These are phyloP conservation scores for Irpex lacteus DNA, from an alignment of 1,284 basidiomycete species.

Conservation along the genomic window DNA sequence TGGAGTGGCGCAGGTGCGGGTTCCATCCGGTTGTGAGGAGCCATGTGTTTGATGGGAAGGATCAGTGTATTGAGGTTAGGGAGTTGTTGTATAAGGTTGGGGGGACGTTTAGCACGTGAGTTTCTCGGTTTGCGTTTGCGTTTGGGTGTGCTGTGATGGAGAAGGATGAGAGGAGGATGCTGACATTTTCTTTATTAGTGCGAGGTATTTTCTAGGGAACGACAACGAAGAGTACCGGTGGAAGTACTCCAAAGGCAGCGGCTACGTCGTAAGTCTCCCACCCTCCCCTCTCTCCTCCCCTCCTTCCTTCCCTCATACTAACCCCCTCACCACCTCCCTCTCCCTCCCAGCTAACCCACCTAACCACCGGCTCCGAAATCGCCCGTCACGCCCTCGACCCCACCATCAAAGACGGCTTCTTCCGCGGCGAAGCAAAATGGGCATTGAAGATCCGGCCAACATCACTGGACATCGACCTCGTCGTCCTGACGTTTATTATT, in stretches of 20 bases:
- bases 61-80: constrained; percentile 35
- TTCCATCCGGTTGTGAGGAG: constrained; percentile 43
- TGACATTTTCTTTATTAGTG: no score
- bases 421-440: constrained; percentile 44
- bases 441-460: constrained; percentile 41
- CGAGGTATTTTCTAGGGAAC: constrained; percentile 49
- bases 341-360: constrained; percentile 33
- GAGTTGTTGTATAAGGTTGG: constrained; percentile 43
- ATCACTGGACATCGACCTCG: constrained; percentile 44
- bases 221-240: constrained; percentile 49
- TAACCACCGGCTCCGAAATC: constrained; percentile 36
- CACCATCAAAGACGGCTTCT: constrained; percentile 38
- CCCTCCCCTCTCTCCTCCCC: neutral
- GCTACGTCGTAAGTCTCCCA: constrained; percentile 36
- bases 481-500: constrained; percentile 50
- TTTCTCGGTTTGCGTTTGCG: constrained; percentile 6
- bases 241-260: constrained; percentile 40
- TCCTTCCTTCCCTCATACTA: neutral
- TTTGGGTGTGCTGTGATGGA: no score
- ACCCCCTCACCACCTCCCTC: no score
- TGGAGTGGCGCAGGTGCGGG: constrained; percentile 43
- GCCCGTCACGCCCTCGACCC: constrained; percentile 35
- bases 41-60: constrained; percentile 34
- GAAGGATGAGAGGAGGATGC: no score
- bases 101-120: constrained; percentile 44